These are phyloP conservation scores for Physcomitrellopsis africana DNA, from an alignment of 225 moss, liverwort and hornwort genomes.

Conservation along the genomic window DNA sequence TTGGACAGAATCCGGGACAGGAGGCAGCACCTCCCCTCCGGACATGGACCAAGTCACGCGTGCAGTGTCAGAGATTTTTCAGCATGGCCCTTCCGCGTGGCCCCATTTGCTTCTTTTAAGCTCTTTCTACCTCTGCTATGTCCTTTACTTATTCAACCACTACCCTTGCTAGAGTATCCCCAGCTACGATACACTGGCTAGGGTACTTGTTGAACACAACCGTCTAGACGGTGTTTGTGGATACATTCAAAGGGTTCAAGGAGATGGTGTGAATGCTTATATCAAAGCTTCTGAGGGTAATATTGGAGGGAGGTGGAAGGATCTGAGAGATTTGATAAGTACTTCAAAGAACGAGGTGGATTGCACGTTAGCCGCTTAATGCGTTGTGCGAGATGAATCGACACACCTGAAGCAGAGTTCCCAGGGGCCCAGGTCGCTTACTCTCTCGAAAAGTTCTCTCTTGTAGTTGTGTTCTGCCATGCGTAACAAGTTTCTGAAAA, in stretches of 20 bases:
- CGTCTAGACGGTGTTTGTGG: too few relatives aligned
- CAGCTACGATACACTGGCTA: too few relatives aligned
- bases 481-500: background rate
- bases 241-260: background rate
- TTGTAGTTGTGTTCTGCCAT: background rate
- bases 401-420: background rate
- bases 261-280: background rate
- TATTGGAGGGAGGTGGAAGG: background rate
- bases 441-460: too few relatives aligned
- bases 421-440: too few relatives aligned
- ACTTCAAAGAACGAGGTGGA: background rate
- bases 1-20: background rate
- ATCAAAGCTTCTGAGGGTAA: background rate
- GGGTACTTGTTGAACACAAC: too few relatives aligned
- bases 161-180: too few relatives aligned
- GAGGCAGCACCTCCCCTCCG: conserved; percentile 18
- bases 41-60: background rate
- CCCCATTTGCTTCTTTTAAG: background rate
- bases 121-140: too few relatives aligned
- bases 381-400: background rate
- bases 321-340: background rate
- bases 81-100: conserved; percentile 7
- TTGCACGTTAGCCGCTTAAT: background rate
- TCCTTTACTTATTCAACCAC: background rate
- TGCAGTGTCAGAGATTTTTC: conserved; percentile 31